Base-by-base conservation (phyloP, 2,329 filamentous ascomycete genomes). In the Colletotrichum scovillei region DNA sequence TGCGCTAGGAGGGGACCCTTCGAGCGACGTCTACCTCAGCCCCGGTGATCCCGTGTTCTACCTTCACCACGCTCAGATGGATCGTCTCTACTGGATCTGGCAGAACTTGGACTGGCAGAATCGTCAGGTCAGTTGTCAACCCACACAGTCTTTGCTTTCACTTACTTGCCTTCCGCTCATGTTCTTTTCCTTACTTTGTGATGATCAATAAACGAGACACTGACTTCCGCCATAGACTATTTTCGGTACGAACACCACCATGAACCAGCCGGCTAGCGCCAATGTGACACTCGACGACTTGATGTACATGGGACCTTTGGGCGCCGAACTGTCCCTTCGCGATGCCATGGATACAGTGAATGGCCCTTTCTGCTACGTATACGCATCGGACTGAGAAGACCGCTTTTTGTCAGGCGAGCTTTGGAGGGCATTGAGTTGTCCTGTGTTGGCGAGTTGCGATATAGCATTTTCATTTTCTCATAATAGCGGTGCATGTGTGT, bases 71-170 rank as follows among this genome's bases (percentile, higher is more conserved):
- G 83, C 78, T 0, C 81, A 84, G 75, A 83, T 88, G 64, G 86
- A 87, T 73, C 80, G 85, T 16, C 79, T 85, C 68, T 86, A 85
- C 78, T 86, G 83, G 77, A 83, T 87, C 75, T 87, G 85, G 85
- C 85, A 87, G 78, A 85, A 84, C 69, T 81, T 85, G 30, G 81
- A 86, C 74, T 82, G 78, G 79, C 78, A 79, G 62, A 78, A 81
- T 57, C 73, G 83, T 76, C 80, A 79, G 81, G 82, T 53, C 8
- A 63, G 52, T 42, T 42, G 5, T 8, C 14, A 16, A n/a, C n/a
- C 2, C 8, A 14, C 19, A 4, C 22, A 8, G 30, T 35, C 32
- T 35, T 2, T 35, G 32, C 32, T 5, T 35, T 35, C 32, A 35
- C 32, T 35, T 35, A 11, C 32, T 35, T 35, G 4, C 4, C 1